A percentile compares a stretch with the other conserved stretches of the same genome.
Conservation (phyloP, 2,329 filamentous ascomycete species). For the Cordyceps cicadae region DNA sequence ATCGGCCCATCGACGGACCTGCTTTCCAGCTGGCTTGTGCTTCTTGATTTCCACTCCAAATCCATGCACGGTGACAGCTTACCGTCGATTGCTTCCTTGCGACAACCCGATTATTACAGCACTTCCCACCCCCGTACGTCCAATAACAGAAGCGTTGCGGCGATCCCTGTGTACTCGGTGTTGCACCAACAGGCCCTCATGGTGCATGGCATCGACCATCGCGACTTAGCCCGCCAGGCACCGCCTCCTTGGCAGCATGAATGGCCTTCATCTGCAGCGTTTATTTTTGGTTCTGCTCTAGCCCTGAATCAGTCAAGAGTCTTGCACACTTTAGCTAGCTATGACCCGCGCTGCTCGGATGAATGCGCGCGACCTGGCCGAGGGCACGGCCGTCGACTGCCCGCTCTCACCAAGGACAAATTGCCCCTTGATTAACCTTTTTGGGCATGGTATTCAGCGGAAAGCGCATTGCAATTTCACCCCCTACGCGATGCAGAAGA, state of each 20-base stretch:
- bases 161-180: neutral
- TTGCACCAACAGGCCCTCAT: neutral
- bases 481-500: neutral
- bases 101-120: too few relatives aligned
- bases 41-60: neutral
- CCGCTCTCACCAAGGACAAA: neutral
- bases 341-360: slow-evolving; percentile 3
- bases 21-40: neutral
- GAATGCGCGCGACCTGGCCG: neutral
- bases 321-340: neutral
- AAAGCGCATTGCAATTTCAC: neutral
- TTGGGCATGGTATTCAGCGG: neutral
- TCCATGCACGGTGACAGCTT: neutral
- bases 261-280: neutral
- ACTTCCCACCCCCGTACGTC: neutral
- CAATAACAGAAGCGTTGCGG: neutral
- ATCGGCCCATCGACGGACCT: neutral
- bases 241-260: neutral
- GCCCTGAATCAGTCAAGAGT: neutral
- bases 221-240: neutral
- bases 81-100: neutral
- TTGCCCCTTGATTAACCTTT: neutral
- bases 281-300: neutral
- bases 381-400: neutral
- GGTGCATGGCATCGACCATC: neutral